Conservation (phyloP, 2,329 filamentous ascomycete species). For the Sarocladiaceae sp. region DNA sequence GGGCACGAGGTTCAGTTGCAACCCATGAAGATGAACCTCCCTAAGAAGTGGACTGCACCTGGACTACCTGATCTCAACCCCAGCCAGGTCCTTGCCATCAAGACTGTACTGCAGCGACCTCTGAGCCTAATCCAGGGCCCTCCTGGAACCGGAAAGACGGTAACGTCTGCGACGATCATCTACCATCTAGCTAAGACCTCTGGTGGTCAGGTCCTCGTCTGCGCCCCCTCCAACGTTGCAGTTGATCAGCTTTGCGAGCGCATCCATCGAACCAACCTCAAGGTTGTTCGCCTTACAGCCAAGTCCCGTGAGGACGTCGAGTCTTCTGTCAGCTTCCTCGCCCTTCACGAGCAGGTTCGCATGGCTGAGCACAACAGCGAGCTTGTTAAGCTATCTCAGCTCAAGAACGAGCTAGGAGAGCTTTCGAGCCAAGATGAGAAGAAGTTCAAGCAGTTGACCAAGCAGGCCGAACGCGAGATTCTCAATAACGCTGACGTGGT, state of each 20-base stretch:
- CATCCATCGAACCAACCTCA: conserved; percentile 88
- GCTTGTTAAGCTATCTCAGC: conserved; percentile 81
- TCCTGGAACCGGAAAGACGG: conserved; percentile 95
- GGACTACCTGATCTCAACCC: conserved; percentile 90
- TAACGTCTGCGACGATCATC: conserved; percentile 97
- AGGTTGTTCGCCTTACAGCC: conserved; percentile 95
- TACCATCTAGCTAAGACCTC: conserved; percentile 96
- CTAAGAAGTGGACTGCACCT: conserved; percentile 94
- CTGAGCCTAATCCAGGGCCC: conserved; percentile 95
- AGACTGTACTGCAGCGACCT: conserved; percentile 87
- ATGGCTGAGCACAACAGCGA: conserved; percentile 97
- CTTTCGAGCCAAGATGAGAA: conserved; percentile 95
- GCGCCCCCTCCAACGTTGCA: conserved; percentile 95
- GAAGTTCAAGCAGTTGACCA: conserved; percentile 93
- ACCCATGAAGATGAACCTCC: conserved; percentile 91
- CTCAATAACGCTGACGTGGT: conserved; percentile 94
- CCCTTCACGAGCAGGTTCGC: conserved; percentile 92
- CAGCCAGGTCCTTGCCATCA: conserved; percentile 94
- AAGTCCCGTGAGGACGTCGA: conserved; percentile 98
- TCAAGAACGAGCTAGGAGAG: conserved; percentile 88
- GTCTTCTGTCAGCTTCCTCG: conserved; percentile 93
- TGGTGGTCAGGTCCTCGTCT: conserved; percentile 89
- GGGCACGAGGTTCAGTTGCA: conserved; percentile 92
- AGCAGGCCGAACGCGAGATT: conserved; percentile 90
- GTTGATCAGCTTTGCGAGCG: conserved; percentile 98